A percentile compares a stretch with the other conserved stretches of the same genome.
These are phyloP conservation scores for Taxillus chinensis DNA, from an alignment of 164 flowering plant genomes.

Conservation along the genomic window DNA sequence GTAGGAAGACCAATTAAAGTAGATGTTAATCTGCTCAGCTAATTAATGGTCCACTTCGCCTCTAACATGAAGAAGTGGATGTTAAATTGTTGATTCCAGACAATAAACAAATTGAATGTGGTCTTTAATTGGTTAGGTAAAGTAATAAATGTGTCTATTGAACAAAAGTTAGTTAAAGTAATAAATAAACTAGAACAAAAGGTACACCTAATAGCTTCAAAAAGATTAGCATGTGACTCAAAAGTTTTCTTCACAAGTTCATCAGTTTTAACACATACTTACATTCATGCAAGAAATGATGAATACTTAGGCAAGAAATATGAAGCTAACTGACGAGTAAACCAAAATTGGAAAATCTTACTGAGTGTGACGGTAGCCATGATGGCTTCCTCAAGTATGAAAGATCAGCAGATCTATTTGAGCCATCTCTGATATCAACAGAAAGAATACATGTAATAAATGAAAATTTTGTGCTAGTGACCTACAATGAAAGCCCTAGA, in stretches of 20 bases:
- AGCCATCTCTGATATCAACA: constrained; percentile 27
- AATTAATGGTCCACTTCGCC: too few relatives aligned
- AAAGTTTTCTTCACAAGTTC: background rate
- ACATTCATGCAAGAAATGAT: background rate
- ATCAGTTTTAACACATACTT: background rate
- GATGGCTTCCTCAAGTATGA: constrained; percentile 54
- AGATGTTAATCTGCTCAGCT: too few relatives aligned
- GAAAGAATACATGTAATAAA: background rate
- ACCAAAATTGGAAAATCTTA: constrained; percentile 20
- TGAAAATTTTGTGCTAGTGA: background rate
- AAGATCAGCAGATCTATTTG: constrained; percentile 18
- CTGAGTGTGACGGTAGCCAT: constrained; percentile 68
- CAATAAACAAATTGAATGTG: too few relatives aligned
- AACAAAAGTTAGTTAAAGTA: too few relatives aligned
- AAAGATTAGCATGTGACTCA: background rate
- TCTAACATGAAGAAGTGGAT: too few relatives aligned
- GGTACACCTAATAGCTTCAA: background rate
- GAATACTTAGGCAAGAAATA: background rate
- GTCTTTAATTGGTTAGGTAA: too few relatives aligned
- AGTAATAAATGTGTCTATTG: too few relatives aligned
- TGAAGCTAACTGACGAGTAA: background rate
- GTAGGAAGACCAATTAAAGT: too few relatives aligned
- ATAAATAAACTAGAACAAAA: background rate
- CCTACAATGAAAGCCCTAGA: background rate
- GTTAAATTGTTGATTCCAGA: too few relatives aligned